Evolutionary conservation across 2,329 filamentous ascomycete genomes (phyloP), one percentile per base, ranked within the genome.

Genomic region (Phialocephala sp.): DNA sequence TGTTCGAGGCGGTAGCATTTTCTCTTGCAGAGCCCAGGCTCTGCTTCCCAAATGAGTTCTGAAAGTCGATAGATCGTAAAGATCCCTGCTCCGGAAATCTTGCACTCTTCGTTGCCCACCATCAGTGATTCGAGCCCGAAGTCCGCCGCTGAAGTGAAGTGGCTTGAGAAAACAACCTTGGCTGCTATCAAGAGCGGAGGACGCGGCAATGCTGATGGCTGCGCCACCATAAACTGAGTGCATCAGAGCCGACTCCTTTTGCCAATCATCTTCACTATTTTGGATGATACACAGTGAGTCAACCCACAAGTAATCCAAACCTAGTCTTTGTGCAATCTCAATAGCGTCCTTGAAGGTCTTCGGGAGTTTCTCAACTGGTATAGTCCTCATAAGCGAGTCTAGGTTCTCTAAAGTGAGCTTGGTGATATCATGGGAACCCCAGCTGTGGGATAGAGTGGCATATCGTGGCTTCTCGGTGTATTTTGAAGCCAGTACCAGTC

Each of bases 231-330:
- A 71, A 2, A 71, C 32, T 27, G 59, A 63, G 22, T 45, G 36
- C 71, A 72, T 66, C 24, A 62, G 8, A 57, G 64, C 57, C 1
- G 66, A 62, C 54, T 72, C 72, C 36, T 52, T 58, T 18, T 59
- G 50, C 71, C 71, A 73, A 39, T 73, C 69, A 11, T 47, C n/a
- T 2, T 60, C 59, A 59, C 52, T 59, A 36, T 66, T n/a, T 60
- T 72, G 69, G 11, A 71, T 59, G 18, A 72, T 72, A 50, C 70
- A 68, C 24, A 72, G 50, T n/a, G 68, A 55, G 41, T 72, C 68
- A 52, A 72, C 69, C 71, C 71, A 68, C n/a, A 71, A n/a, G 63
- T 68, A 71, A 27, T 60, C 47, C 18, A 72, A 11, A 11, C 58
- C 59, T 2, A 70, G 36, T 55, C 12, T 43, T 27, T 27, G 59